phyloP scores from a whole-genome alignment of 1,284 basidiomycete genomes.

The Coniophora puteana region DNA sequence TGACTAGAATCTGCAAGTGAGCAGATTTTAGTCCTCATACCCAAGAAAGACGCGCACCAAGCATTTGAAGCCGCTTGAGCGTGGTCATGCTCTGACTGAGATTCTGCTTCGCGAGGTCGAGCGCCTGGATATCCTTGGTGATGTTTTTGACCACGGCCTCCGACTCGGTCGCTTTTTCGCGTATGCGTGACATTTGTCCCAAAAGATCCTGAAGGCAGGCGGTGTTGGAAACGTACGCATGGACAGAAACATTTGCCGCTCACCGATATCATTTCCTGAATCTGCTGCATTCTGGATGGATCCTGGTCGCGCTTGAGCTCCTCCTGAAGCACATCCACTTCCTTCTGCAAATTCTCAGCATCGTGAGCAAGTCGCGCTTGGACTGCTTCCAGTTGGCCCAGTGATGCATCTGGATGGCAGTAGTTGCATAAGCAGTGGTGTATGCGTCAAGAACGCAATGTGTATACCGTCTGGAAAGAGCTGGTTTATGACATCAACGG shows the following conservation, averaged over 20 bases:
- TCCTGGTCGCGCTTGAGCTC: constrained; percentile 77
- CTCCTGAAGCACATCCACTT: constrained; percentile 65
- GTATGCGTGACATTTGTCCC: constrained; percentile 89
- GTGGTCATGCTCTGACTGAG: constrained; percentile 87
- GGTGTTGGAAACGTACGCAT: constrained; percentile 5
- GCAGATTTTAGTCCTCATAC: no score
- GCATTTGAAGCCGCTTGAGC: constrained; percentile 89
- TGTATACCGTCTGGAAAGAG: constrained; percentile 78
- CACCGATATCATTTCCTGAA: constrained; percentile 93
- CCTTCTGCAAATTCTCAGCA: constrained; percentile 61
- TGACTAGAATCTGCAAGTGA: constrained; percentile 50
- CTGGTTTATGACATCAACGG: constrained; percentile 59
- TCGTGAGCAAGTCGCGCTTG: constrained; percentile 58
- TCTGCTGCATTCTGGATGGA: constrained; percentile 79
- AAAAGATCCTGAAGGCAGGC: constrained; percentile 71
- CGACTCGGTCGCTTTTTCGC: constrained; percentile 93
- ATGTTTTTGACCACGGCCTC: constrained; percentile 95
- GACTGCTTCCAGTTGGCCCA: constrained; percentile 60
- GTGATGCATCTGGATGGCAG: constrained; percentile 53
- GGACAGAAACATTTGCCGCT: constrained; percentile 13
- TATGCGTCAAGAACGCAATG: constrained; percentile 7
- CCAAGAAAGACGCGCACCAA: constrained; percentile 66
- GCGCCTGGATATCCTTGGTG: constrained; percentile 93
- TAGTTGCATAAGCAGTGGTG: constrained; percentile 3
- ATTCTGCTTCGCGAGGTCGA: constrained; percentile 95